phyloP scores from a whole-genome alignment of 129 eudicot genomes.

The Gnaphalium uliginosum region DNA sequence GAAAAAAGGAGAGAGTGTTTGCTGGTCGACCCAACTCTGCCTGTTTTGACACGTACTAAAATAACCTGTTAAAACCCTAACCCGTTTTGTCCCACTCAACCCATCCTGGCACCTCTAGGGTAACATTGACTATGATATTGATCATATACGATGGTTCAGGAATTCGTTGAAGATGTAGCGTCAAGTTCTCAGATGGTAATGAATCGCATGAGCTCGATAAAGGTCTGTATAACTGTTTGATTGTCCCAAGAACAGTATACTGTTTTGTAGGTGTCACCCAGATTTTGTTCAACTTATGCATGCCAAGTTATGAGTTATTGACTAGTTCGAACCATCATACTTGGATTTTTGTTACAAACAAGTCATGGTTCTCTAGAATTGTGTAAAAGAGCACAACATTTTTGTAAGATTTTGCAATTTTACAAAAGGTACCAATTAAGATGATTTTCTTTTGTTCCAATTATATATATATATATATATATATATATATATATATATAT shows the following conservation, averaged over 20 bases:
- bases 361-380: neutral
- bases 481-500: neutral
- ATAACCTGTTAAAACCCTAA: too few relatives aligned
- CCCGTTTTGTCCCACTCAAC: neutral
- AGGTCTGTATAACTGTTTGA: constrained; percentile 43
- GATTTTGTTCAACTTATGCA: neutral
- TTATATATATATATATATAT: neutral
- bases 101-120: too few relatives aligned
- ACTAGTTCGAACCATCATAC: constrained; percentile 8
- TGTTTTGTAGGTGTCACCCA: neutral
- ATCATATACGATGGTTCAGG: constrained; percentile 51
- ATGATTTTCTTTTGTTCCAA: neutral
- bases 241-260: neutral
- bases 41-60: neutral
- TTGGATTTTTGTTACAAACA: constrained; percentile 15
- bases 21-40: neutral
- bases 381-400: neutral
- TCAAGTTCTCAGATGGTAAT: constrained; percentile 60
- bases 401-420: neutral
- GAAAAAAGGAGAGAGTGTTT: neutral
- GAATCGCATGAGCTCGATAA: constrained; percentile 49
- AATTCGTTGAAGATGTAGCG: constrained; percentile 70
- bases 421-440: neutral
- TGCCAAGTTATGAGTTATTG: constrained; percentile 12
- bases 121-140: neutral